Conservation (phyloP, 495 filamentous ascomycete species). For the Talaromyces nanjingensis region DNA sequence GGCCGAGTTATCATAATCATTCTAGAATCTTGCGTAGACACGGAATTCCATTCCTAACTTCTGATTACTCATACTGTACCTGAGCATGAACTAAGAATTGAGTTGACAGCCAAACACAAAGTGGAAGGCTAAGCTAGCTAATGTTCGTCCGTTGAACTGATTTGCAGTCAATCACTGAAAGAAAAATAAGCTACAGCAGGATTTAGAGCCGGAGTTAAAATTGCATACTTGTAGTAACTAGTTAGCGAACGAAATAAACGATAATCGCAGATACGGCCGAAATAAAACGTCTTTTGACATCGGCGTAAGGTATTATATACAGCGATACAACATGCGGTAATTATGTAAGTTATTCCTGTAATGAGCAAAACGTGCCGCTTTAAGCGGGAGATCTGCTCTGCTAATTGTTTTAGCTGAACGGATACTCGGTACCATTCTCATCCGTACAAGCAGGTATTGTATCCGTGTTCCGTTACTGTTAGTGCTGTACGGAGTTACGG, state of each 20-base stretch:
- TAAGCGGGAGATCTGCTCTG: constrained; percentile 8
- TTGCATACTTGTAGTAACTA: too few species aligned
- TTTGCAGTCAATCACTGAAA: neutral
- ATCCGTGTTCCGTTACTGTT: neutral
- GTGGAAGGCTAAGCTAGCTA: neutral
- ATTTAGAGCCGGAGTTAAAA: neutral
- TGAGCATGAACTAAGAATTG: neutral
- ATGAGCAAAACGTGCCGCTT: constrained; percentile 1
- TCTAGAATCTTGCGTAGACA: neutral
- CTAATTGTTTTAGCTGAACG: neutral
- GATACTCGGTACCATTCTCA: neutral
- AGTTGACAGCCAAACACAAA: neutral
- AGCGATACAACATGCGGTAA: neutral
- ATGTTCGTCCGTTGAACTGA: neutral
- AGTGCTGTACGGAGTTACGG: neutral
- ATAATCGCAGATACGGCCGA: neutral
- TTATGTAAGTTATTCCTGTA: neutral
- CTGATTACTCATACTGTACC: neutral
- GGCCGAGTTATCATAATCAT: neutral
- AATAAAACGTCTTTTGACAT: neutral
- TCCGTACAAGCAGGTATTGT: neutral
- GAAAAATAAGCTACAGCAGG: neutral
- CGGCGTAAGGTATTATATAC: neutral
- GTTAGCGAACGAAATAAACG: neutral
- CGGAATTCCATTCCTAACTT: constrained; percentile 1